Evolutionary conservation across 208 protist species (phyloP).

Genomic region (Crithidia brevicula): DNA sequence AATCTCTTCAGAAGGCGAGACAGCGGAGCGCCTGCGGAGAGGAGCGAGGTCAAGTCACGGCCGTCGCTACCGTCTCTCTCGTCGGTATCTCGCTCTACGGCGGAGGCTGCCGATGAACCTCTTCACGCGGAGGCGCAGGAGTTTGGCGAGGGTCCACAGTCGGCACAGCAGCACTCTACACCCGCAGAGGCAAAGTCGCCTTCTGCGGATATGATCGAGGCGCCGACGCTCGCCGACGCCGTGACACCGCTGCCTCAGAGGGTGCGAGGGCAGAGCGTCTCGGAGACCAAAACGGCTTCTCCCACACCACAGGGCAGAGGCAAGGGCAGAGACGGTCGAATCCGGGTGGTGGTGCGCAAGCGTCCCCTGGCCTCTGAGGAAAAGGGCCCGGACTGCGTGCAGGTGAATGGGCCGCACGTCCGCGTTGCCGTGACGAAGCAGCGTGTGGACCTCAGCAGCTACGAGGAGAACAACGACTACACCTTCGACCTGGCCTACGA

Average conservation of each 20-base stretch:
- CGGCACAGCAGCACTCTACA: not conserved
- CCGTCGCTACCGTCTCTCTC: not conserved
- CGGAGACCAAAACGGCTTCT: not conserved
- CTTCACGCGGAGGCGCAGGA: not conserved
- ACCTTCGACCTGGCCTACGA: constrained; percentile 94
- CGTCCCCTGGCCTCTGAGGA: constrained; percentile 65
- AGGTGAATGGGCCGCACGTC: constrained; percentile 50
- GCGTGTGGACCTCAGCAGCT: constrained; percentile 95
- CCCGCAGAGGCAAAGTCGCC: not conserved
- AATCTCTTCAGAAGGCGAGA: not conserved
- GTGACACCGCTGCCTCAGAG: no score
- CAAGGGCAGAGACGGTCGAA: constrained; percentile 64
- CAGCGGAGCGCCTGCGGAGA: not conserved
- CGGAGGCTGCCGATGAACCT: not conserved
- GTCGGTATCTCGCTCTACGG: not conserved
- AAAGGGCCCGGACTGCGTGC: constrained; percentile 52
- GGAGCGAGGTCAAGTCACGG: not conserved
- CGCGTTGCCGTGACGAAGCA: constrained; percentile 73
- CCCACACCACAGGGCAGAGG: not conserved
- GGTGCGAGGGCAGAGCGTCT: no score
- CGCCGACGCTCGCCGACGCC: no score
- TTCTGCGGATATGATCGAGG: no score
- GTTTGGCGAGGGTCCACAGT: not conserved
- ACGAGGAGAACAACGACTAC: constrained; percentile 94
- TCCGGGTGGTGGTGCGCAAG: constrained; percentile 88